A percentile compares a stretch with the other conserved stretches of the same genome.
Evolutionary conservation across 768 basidiomycete genomes (phyloP).

Genomic region (Phylloporus arenicola): DNA sequence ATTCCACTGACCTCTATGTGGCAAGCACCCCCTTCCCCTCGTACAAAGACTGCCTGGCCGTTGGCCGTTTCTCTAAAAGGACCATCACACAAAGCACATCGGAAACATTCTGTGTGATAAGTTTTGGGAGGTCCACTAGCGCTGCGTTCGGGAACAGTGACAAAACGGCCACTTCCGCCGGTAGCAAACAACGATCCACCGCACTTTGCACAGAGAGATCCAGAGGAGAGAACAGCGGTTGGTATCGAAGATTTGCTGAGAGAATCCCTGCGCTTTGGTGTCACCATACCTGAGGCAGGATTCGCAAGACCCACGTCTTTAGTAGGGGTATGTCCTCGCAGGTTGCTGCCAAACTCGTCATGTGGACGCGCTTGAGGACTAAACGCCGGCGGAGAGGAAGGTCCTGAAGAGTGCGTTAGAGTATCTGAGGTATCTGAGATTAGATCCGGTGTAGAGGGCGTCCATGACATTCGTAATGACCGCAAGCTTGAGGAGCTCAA

Average conservation of each 20-base stretch:
- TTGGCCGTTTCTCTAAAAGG: conserved; percentile 55
- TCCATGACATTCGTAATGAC: conserved; percentile 28
- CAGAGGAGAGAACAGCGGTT: conserved; percentile 31
- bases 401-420: conserved; percentile 48
- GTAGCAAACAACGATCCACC: conserved; percentile 50
- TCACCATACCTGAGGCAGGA: conserved; percentile 22
- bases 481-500: conserved; percentile 25
- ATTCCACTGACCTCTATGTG: conserved; percentile 49
- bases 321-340: conserved; percentile 4
- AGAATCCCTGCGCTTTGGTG: conserved; percentile 25
- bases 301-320: conserved; percentile 7
- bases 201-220: conserved; percentile 59
- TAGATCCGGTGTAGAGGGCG: conserved; percentile 56
- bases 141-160: conserved; percentile 58
- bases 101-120: conserved; percentile 76
- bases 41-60: conserved; percentile 69
- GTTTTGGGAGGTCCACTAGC: conserved; percentile 42
- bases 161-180: conserved; percentile 57
- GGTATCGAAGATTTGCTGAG: conserved; percentile 24
- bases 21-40: conserved; percentile 57
- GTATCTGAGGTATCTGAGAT: conserved; percentile 56
- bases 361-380: conserved; percentile 26
- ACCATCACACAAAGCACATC: conserved; percentile 60
- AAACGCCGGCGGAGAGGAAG: conserved; percentile 45
- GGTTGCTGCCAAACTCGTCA: conserved; percentile 9